Evolutionary conservation across 805 yeast genomes (phyloP).

Genomic region (Candida dajiaensis): DNA sequence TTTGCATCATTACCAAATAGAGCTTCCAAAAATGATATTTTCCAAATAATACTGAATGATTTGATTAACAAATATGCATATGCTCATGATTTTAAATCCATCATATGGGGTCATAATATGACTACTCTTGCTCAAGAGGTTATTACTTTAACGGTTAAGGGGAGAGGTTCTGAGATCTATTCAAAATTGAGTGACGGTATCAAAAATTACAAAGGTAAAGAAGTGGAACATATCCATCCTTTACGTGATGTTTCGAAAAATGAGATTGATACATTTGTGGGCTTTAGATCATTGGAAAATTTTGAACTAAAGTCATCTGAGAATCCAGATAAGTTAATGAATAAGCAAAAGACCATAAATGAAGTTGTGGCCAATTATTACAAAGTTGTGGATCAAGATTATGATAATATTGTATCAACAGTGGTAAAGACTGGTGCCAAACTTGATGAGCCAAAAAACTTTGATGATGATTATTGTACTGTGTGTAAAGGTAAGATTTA

Average conservation of each 20-base stretch:
- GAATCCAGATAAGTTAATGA: constrained; percentile 32
- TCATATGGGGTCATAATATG: constrained; percentile 75
- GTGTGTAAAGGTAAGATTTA: constrained; percentile 53
- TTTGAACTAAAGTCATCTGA: constrained; percentile 18
- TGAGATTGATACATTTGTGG: constrained; percentile 56
- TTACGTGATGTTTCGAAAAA: constrained; percentile 66
- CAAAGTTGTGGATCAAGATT: constrained; percentile 62
- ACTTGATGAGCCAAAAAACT: constrained; percentile 42
- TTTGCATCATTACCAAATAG: constrained; percentile 39
- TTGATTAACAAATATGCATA: constrained; percentile 43
- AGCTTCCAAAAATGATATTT: constrained; percentile 63
- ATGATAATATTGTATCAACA: constrained; percentile 86
- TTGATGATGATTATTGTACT: constrained; percentile 34
- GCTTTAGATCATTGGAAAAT: constrained; percentile 23
- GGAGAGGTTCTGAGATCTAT: constrained; percentile 72
- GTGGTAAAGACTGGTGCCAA: constrained; percentile 88
- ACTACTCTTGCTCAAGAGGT: constrained; percentile 76
- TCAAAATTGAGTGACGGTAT: constrained; percentile 41
- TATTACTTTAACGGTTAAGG: constrained; percentile 76
- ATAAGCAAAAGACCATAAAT: constrained; percentile 74
- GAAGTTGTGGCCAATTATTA: constrained; percentile 75
- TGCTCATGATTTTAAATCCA: constrained; percentile 41
- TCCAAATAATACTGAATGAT: constrained; percentile 39
- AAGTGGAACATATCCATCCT: constrained; percentile 55
- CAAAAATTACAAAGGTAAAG: constrained; percentile 23